Evolutionary conservation across 257 asterid genomes (phyloP).

Genomic region (Coffea eugenioides): DNA sequence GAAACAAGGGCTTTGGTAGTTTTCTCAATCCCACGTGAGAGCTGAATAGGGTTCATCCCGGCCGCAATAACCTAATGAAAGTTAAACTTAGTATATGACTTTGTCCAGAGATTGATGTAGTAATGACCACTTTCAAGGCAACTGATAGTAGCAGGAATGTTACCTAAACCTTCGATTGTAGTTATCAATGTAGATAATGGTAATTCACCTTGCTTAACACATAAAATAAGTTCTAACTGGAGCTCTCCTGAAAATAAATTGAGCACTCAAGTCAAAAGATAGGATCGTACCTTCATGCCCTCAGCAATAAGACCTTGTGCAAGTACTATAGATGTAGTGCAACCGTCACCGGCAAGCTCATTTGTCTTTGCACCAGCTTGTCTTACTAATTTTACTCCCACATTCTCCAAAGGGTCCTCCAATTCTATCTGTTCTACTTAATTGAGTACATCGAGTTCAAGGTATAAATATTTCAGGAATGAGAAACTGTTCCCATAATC

Average conservation of each 20-base stretch:
- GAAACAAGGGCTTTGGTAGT: slow-evolving; percentile 63
- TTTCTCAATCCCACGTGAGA: slow-evolving; percentile 76
- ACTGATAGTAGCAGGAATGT: neutral
- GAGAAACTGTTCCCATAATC: neutral
- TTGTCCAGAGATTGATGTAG: neutral
- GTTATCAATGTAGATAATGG: neutral
- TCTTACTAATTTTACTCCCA: slow-evolving; percentile 83
- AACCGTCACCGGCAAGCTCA: slow-evolving; percentile 88
- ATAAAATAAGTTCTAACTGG: neutral
- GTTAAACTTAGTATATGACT: slow-evolving; percentile 3
- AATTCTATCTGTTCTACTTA: slow-evolving; percentile 76
- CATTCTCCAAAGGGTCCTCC: slow-evolving; percentile 84
- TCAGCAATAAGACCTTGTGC: slow-evolving; percentile 80
- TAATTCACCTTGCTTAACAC: neutral
- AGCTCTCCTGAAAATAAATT: neutral
- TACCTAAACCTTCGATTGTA: neutral
- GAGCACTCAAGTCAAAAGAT: neutral
- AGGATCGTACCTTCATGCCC: slow-evolving; percentile 62
- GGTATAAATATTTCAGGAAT: neutral
- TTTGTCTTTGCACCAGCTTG: slow-evolving; percentile 88
- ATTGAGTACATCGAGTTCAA: slow-evolving; percentile 22
- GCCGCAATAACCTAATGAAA: slow-evolving; percentile 62
- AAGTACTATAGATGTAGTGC: slow-evolving; percentile 77
- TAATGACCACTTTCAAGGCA: neutral
- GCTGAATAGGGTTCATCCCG: slow-evolving; percentile 75